phyloP scores from a whole-genome alignment of 345 rosid genomes.

The Erucastrum elatum region DNA sequence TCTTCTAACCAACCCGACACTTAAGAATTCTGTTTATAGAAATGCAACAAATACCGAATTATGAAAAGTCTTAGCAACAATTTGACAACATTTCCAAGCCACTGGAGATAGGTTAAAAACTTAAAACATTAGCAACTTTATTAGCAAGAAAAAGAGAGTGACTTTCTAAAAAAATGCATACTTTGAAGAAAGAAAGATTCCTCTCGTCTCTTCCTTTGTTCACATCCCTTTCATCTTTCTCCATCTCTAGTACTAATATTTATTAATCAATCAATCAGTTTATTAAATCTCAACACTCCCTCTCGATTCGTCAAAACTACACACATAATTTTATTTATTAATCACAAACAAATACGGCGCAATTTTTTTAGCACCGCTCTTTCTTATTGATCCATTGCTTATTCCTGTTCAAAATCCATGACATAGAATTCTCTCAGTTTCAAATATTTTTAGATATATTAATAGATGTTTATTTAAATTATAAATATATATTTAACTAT shows the following conservation, averaged over 20 bases:
- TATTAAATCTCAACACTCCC: neutral
- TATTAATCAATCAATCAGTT: neutral
- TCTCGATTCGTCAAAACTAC: neutral
- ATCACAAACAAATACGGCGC: conserved; percentile 8
- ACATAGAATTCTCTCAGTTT: too few species aligned
- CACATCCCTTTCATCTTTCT: conserved; percentile 31
- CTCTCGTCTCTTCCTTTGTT: conserved; percentile 41
- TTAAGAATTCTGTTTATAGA: neutral
- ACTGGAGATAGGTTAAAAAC: neutral
- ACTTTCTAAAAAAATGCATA: neutral
- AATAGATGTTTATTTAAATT: too few species aligned
- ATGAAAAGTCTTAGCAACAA: neutral
- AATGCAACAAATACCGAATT: conserved; percentile 2
- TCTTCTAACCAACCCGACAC: conserved; percentile 17
- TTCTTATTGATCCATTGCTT: neutral
- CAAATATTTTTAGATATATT: too few species aligned
- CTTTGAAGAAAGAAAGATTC: conserved; percentile 35
- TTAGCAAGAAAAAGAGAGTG: conserved; percentile 16
- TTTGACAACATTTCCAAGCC: neutral
- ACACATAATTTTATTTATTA: neutral
- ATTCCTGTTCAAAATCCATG: too few species aligned
- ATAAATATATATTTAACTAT: too few species aligned
- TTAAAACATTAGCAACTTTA: neutral
- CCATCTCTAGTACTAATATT: neutral
- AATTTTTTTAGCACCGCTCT: conserved; percentile 16